Evolutionary conservation across 2,329 filamentous ascomycete species (phyloP).

Genomic region (Colletotrichum sojae): DNA sequence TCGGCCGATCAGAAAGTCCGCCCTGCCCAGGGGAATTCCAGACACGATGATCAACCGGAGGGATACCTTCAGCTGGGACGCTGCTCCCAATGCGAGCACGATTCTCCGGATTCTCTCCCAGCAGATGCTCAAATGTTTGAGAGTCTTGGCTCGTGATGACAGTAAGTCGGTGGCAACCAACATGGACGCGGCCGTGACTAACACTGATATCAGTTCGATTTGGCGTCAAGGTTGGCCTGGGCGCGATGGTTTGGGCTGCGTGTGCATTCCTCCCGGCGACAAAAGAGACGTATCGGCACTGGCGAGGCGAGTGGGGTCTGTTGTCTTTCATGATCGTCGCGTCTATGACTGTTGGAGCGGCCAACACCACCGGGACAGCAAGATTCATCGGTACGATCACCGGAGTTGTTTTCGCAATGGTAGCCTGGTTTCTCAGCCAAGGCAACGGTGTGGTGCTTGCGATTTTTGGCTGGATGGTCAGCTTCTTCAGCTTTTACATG

Average conservation of each 20-base stretch:
- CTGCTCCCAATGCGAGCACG: constrained; percentile 62
- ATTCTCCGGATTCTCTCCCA: constrained; percentile 63
- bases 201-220: constrained; percentile 69
- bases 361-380: constrained; percentile 91
- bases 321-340: constrained; percentile 98
- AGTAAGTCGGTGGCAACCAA: constrained; percentile 54
- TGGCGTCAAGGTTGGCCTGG: constrained; percentile 92
- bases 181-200: neutral
- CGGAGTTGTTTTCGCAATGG: constrained; percentile 81
- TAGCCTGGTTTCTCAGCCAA: constrained; percentile 82
- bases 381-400: constrained; percentile 89
- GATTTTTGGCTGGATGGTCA: constrained; percentile 85
- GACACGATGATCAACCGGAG: constrained; percentile 66
- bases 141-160: constrained; percentile 68
- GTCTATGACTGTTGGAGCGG: constrained; percentile 96
- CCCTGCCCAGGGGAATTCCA: constrained; percentile 69
- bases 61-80: constrained; percentile 70
- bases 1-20: constrained; percentile 66
- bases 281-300: constrained; percentile 84
- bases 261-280: constrained; percentile 88
- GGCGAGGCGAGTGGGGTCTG: constrained; percentile 97
- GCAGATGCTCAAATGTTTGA: constrained; percentile 59
- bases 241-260: constrained; percentile 89
- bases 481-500: constrained; percentile 89
- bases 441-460: constrained; percentile 84